Conservation (phyloP, 495 filamentous ascomycete species). For the Xylaria palmicola region DNA sequence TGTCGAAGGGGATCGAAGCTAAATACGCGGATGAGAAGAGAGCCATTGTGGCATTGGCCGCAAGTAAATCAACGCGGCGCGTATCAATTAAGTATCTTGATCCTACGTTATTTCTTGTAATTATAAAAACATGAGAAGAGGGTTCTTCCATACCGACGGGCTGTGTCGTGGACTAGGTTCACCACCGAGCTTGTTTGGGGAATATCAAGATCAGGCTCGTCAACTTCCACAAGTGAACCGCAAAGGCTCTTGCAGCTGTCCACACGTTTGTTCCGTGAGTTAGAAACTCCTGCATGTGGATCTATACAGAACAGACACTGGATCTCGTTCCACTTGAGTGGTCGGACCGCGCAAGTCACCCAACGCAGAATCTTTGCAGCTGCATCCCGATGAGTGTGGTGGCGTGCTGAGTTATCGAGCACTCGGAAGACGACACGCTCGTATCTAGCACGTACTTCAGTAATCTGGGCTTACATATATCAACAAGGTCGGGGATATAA, state of each 20-base stretch:
- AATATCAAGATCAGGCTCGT: neutral
- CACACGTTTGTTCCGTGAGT: neutral
- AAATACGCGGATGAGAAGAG: neutral
- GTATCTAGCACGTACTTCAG: neutral
- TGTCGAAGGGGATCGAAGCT: neutral
- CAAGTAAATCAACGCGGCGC: neutral
- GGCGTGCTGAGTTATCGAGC: neutral
- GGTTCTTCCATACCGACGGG: neutral
- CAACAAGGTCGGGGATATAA: too few relatives aligned
- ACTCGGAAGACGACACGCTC: constrained; percentile 9
- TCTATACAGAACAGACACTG: constrained; percentile 15
- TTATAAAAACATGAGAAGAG: neutral
- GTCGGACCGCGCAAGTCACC: constrained; percentile 9
- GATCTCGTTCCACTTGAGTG: constrained; percentile 7
- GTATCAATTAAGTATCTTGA: neutral
- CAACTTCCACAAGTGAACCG: constrained; percentile 12
- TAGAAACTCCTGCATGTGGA: neutral
- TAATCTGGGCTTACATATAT: too few relatives aligned
- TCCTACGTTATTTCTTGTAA: neutral
- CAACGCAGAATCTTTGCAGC: constrained; percentile 6
- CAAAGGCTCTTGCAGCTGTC: constrained; percentile 11
- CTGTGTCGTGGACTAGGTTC: neutral
- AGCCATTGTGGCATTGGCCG: neutral
- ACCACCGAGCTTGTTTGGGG: neutral
- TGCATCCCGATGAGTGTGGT: neutral